These are phyloP conservation scores for Dothideomycetidae sp. DNA, from an alignment of 2,329 filamentous ascomycete species.

Conservation along the genomic window DNA sequence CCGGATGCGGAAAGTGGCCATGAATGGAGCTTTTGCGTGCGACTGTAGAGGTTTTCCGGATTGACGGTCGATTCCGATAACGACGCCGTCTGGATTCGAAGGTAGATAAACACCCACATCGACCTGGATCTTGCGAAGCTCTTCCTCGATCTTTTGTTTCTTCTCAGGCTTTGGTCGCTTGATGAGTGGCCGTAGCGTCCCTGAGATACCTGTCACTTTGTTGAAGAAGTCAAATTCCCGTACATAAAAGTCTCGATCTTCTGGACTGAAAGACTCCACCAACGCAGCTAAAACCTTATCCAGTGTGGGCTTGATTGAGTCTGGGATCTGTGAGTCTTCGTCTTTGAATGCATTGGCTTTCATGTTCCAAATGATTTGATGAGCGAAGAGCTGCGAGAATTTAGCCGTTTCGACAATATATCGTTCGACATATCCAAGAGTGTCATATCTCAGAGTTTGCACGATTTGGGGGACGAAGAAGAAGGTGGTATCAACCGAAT, in stretches of 20 bases:
- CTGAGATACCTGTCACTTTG: conserved; percentile 88
- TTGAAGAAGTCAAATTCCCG: conserved; percentile 97
- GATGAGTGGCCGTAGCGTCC: conserved; percentile 86
- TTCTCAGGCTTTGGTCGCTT: conserved; percentile 89
- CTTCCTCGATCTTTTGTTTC: conserved; percentile 98
- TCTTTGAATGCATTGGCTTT: conserved; percentile 98
- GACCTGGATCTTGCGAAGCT: conserved; percentile 91
- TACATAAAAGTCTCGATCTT: conserved; percentile 78
- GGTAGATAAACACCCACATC: conserved; percentile 95
- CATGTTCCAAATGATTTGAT: conserved; percentile 99
- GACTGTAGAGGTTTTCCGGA: conserved; percentile 95
- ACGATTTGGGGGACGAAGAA: conserved; percentile 99
- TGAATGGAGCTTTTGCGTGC: conserved; percentile 95
- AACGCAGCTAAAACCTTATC: conserved; percentile 80
- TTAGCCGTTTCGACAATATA: conserved; percentile 96
- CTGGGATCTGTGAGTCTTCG: conserved; percentile 79
- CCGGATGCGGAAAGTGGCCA: conserved; percentile 96
- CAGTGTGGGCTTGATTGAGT: conserved; percentile 82
- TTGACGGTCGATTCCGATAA: conserved; percentile 95
- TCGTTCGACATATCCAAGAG: conserved; percentile 82
- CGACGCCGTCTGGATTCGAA: conserved; percentile 90
- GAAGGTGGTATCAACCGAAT: conserved; percentile 93
- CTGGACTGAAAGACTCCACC: conserved; percentile 62
- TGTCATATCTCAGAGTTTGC: conserved; percentile 84
- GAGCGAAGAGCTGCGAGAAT: conserved; percentile 94